Base-by-base conservation (phyloP, 1,284 basidiomycete genomes). In the Microbotryomycetes sp. region DNA sequence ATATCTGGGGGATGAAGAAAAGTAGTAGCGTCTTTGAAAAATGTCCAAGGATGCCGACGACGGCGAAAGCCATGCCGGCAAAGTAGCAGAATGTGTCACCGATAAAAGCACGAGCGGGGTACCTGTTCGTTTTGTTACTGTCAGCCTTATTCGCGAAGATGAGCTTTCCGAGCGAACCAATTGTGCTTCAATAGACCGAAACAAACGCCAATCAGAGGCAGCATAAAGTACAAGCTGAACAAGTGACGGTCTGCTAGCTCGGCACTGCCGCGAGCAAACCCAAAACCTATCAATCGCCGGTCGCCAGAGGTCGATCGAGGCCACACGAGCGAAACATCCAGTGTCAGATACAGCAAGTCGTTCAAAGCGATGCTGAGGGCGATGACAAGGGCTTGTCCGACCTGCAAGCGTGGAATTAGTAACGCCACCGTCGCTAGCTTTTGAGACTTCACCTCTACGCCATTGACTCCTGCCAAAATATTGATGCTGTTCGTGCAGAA, bases 401-500 rank as follows among this genome's bases (percentile, higher is more conserved):
- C 89, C 71, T 72, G 60, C 21, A 3, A 11, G 29, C 6, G 24
- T 31, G 13, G 2, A 23, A 47, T 9, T 13, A 29, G 27, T 28
- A 52, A n/a, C 21, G n/a, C 15, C 47, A n/a, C 3, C 31, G 35
- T 9, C 30, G 35, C 16, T 3, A 1, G n/a, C 3, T 28, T 24
- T 45, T 27, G 21, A 26, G 2, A 45, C 67, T 27, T 15, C n/a
- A 70, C 76, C 79, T 99, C 96, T 1, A 96, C 87, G 13, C 94
- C 96, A 73, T 98, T 98, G 71, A 97, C 89, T 5, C 96, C 96
- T 3, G 94, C 96, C 7, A 99, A 84, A 70, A 99, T 98, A 76
- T 99, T 99, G 81, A 98, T 97, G 75, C 88, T 89, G 77, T 99
- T 98, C 15, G 93, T 97, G 61, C 91, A 86, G 75, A 98, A 99